Evolutionary conservation across 306 rosid genomes (phyloP), one percentile per base, ranked within the genome.

Genomic region (Trichosanthes truncata): DNA sequence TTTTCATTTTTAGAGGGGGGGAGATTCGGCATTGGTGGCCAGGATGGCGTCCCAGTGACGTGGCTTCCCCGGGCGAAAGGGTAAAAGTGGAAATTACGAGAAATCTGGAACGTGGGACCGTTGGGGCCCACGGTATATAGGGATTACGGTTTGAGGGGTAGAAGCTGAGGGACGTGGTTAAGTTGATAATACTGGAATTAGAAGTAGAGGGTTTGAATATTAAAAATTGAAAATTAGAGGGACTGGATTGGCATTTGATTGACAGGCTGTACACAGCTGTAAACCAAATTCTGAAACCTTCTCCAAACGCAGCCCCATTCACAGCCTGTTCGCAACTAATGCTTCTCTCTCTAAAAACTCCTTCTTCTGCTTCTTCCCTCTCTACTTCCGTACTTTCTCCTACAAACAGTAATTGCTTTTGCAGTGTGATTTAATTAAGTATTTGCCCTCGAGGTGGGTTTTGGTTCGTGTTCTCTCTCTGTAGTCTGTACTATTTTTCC

Each of bases 241-340:
- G 45, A n/a, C 75, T n/a, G 35, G 9, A 68, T n/a, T 21, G 35
- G 10, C 9, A 9, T 68, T 68, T 20, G 35, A 1, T 17, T 9
- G 75, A 74, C 78, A 51, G 78, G 46, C 61, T 74, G 78, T 74
- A 26, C 14, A 74, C 78, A 74, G 78, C 78, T 74, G 78, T 15
- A 74, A 41, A 17, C 61, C 62, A 73, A 72, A 46, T 25, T 41
- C 23, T 46, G 55, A 73, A 73, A 48, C 45, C 78, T 73, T 31
- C 78, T 49, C 60, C 48, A 66, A 66, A 62, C 69, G 18, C 69
- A 29, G 21, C 40, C 41, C 69, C 52, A 69, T 69, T 69, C 35
- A 29, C 76, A 69, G 35, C 10, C 76, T 69, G 76, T 69, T 69
- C 35, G 76, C 53, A 71, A 71, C 77, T 45, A 45, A 45, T 72